phyloP scores from a whole-genome alignment of 257 asterid genomes.

The Gentiana dahurica region DNA sequence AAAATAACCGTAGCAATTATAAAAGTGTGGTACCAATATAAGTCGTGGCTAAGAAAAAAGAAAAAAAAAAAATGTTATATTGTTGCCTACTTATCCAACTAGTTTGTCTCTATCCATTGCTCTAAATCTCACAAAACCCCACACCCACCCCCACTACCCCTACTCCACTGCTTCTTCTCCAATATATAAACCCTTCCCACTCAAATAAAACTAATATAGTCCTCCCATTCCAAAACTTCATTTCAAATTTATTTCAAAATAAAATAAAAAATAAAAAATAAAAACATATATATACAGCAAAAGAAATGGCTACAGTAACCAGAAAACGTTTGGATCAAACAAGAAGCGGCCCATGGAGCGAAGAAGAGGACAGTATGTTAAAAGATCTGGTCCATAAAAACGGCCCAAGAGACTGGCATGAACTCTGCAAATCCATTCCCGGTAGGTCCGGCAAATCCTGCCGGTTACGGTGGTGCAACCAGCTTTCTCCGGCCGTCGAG shows the following conservation, averaged over 20 bases:
- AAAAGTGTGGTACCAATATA: too few relatives aligned
- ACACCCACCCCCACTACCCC: constrained; percentile 8
- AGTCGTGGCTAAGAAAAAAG: too few relatives aligned
- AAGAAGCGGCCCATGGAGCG: constrained; percentile 98
- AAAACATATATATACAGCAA: not conserved
- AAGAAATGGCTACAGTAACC: constrained; percentile 10
- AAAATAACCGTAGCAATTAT: too few relatives aligned
- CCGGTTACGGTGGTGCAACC: constrained; percentile 94
- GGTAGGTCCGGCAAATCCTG: constrained; percentile 93
- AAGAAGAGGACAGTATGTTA: constrained; percentile 69
- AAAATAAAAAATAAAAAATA: not conserved
- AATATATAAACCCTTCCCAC: constrained; percentile 16
- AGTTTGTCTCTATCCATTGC: not conserved
- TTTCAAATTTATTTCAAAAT: not conserved
- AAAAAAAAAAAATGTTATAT: too few relatives aligned
- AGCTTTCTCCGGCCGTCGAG: constrained; percentile 89
- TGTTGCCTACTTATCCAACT: too few relatives aligned
- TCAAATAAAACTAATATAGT: not conserved
- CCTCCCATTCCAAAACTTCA: not conserved
- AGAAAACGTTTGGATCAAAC: constrained; percentile 68
- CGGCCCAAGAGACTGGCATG: constrained; percentile 91
- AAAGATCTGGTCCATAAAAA: constrained; percentile 68
- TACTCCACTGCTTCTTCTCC: not conserved
- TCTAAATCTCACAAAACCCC: not conserved
- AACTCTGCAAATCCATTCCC: constrained; percentile 69